phyloP scores from a whole-genome alignment of 257 asterid genomes.

The Gynochthodes officinalis region DNA sequence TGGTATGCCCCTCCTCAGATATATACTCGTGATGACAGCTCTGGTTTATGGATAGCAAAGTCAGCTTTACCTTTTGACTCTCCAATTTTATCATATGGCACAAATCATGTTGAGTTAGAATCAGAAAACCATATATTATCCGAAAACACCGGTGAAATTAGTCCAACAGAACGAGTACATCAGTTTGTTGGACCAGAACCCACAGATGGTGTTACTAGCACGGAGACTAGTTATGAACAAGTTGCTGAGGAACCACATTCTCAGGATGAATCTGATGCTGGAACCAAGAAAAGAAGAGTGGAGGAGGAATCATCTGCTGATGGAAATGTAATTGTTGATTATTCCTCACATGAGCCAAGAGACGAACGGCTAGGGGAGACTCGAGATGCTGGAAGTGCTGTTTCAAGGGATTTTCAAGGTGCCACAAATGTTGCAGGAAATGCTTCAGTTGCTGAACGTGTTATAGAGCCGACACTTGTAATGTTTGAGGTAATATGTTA shows the following conservation, averaged over 20 bases:
- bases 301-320: slow-evolving; percentile 65
- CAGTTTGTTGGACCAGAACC: slow-evolving; percentile 55
- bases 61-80: slow-evolving; percentile 64
- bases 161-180: slow-evolving; percentile 59
- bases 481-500: slow-evolving; percentile 78
- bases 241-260: slow-evolving; percentile 48
- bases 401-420: slow-evolving; percentile 60
- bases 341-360: slow-evolving; percentile 54
- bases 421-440: slow-evolving; percentile 64
- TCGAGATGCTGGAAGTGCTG: slow-evolving; percentile 47
- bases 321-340: slow-evolving; percentile 50
- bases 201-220: slow-evolving; percentile 63
- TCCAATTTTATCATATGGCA: slow-evolving; percentile 43
- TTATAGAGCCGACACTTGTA: slow-evolving; percentile 91
- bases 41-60: slow-evolving; percentile 83
- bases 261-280: slow-evolving; percentile 72
- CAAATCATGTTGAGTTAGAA: slow-evolving; percentile 37
- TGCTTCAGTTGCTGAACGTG: slow-evolving; percentile 90
- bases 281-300: slow-evolving; percentile 76
- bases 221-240: slow-evolving; percentile 73
- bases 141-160: slow-evolving; percentile 44
- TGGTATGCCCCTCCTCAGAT: slow-evolving; percentile 97
- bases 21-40: slow-evolving; percentile 79
- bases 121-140: slow-evolving; percentile 38
- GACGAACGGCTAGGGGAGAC: slow-evolving; percentile 61